phyloP scores from a whole-genome alignment of 148 eudicot species.

The Cornus controversa region DNA sequence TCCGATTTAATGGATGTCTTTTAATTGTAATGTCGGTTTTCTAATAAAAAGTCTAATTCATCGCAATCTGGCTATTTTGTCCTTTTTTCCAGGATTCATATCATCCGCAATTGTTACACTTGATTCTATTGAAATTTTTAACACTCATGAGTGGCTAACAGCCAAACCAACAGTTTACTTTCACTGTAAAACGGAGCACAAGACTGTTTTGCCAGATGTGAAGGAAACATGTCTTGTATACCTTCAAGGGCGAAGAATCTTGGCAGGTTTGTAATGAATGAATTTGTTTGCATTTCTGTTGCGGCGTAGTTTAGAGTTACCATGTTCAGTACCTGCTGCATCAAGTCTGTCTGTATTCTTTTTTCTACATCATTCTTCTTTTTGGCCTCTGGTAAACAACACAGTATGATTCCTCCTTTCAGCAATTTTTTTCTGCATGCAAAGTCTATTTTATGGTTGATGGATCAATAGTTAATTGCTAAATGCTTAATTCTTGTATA shows the following conservation, averaged over 20 bases:
- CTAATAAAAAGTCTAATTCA: constrained; percentile 5
- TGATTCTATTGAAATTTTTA: constrained; percentile 46
- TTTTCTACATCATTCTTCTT: not conserved
- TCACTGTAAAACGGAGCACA: constrained; percentile 52
- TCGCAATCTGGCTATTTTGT: too few relatives aligned
- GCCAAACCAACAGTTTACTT: constrained; percentile 42
- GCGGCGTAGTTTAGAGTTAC: not conserved
- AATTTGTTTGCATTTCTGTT: not conserved
- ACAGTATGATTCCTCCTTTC: too few relatives aligned
- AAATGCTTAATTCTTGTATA: not conserved
- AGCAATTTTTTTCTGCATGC: not conserved
- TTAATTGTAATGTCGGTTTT: constrained; percentile 7
- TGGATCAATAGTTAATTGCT: not conserved
- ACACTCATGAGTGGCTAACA: constrained; percentile 46
- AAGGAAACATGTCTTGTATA: constrained; percentile 31
- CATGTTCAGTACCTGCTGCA: too few relatives aligned
- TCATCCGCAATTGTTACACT: constrained; percentile 50
- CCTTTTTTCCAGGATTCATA: constrained; percentile 40
- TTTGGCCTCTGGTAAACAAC: too few relatives aligned
- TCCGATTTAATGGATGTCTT: not conserved
- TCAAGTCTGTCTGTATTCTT: not conserved
- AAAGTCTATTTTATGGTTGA: constrained; percentile 1
- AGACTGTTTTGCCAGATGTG: constrained; percentile 56
- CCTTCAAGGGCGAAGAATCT: constrained; percentile 65
- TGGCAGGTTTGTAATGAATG: constrained; percentile 55